Evolutionary conservation across 352 stramenopile species (phyloP), one percentile per base, ranked within the genome.

Genomic region (Phytophthora idaei): DNA sequence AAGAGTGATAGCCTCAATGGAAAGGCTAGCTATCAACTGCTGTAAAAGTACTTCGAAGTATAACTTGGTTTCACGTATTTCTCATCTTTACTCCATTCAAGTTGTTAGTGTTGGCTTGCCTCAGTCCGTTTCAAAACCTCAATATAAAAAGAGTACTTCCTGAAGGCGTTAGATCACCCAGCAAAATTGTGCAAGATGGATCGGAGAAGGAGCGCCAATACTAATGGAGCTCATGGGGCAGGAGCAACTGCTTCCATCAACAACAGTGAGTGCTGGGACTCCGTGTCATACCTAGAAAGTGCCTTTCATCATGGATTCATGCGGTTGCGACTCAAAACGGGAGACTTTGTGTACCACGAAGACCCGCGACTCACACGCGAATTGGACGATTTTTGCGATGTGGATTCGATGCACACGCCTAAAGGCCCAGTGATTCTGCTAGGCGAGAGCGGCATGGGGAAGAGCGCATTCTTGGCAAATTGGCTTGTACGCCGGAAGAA

Each of bases 271-370:
- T 92, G 77, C 58, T 90, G 80, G 81, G 83, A 93, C 68, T 93
- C 87, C 32, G 82, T 94, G 49, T 92, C 85, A 50, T 88, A 92
- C 39, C 69, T 93, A 12, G 85, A 95, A 69, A 90, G 82, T 49
- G 78, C 81, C 21, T 94, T 94, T 67, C 83, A 93, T 60, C 81
- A 94, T 63, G 84, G 79, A 21, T 93, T 94, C 56, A 92, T 95
- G 81, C 83, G 80, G 10, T 75, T 79, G 45, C 85, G 84, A 6
- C 74, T 90, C 47, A 84, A 81, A 51, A 82, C 68, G 6, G 76
- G 83, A 25, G 81, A 92, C 55, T 94, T 92, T 67, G 85, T 92
- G 44, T 93, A 90, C 64, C 70, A 81, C 29, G 84, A 92, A 71
- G 90, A 92, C 69, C 10, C 66, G 15, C 79, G 79, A 29, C 57